A percentile compares a stretch with the other conserved stretches of the same genome.
Conservation (phyloP, 441 rosid genomes). For the Erodium moschatum region DNA sequence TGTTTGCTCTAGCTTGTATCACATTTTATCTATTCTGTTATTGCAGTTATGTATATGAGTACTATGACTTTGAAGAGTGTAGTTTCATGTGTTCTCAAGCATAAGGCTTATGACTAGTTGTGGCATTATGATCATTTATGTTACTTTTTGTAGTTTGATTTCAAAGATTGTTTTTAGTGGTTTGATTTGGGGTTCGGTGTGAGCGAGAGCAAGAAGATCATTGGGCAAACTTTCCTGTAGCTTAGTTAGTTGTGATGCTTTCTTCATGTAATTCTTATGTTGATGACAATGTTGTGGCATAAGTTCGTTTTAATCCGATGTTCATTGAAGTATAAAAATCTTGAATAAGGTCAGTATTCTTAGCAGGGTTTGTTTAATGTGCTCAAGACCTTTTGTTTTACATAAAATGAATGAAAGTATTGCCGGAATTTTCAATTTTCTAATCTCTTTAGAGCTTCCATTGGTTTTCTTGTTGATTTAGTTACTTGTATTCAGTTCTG, state of each 20-base stretch:
- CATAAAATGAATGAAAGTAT: background rate
- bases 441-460: conserved; percentile 3
- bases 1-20: background rate
- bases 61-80: background rate
- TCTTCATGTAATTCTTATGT: background rate
- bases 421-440: background rate
- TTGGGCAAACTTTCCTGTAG: background rate
- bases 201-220: background rate
- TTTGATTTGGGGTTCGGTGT: background rate
- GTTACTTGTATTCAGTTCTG: background rate
- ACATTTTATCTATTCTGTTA: background rate
- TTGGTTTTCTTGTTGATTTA: conserved; percentile 12
- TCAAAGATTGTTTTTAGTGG: background rate
- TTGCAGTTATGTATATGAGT: background rate
- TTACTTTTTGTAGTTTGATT: background rate
- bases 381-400: background rate
- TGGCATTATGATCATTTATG: background rate
- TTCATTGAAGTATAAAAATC: background rate
- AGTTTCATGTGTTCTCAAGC: background rate
- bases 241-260: background rate
- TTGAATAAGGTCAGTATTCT: background rate
- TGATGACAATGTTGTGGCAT: background rate
- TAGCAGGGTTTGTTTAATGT: background rate
- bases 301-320: background rate
- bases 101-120: background rate